Evolutionary conservation across 75 land plant species (phyloP).

Genomic region (Pinus tabuliformis): DNA sequence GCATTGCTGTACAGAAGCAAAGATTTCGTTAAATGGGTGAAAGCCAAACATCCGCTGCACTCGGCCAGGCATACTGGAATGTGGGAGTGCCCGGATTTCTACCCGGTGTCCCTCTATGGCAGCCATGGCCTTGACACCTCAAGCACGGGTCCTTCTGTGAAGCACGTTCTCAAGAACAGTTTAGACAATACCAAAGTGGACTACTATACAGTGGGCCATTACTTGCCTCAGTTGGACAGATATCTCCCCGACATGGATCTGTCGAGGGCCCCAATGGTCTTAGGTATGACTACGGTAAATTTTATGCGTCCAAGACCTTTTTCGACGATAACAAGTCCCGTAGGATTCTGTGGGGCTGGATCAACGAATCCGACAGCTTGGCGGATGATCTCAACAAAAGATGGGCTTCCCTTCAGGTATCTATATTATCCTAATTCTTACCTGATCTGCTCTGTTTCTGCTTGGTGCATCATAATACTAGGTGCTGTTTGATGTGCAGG

Average conservation of each 20-base stretch:
- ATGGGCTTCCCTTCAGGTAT: constrained; percentile 34
- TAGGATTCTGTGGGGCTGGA: constrained; percentile 43
- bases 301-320: constrained; percentile 49
- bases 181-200: constrained; percentile 30
- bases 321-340: constrained; percentile 18
- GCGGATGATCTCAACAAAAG: too few relatives aligned
- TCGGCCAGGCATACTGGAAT: constrained; percentile 35
- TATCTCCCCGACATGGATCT: constrained; percentile 12
- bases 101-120: constrained; percentile 32
- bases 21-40: constrained; percentile 47
- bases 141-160: constrained; percentile 22
- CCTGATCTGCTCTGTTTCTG: too few relatives aligned
- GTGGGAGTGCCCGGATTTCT: constrained; percentile 91
- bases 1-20: constrained; percentile 42
- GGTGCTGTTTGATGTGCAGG: constrained; percentile 6
- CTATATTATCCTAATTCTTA: too few relatives aligned
- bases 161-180: constrained; percentile 70
- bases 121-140: constrained; percentile 39
- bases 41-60: constrained; percentile 38
- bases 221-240: not conserved
- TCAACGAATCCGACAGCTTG: too few relatives aligned
- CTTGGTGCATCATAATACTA: too few relatives aligned
- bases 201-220: constrained; percentile 33
- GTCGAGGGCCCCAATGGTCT: constrained; percentile 28
- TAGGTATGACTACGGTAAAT: constrained; percentile 46